Conservation (phyloP, 306 rosid species). For the Calophaca sinica region DNA sequence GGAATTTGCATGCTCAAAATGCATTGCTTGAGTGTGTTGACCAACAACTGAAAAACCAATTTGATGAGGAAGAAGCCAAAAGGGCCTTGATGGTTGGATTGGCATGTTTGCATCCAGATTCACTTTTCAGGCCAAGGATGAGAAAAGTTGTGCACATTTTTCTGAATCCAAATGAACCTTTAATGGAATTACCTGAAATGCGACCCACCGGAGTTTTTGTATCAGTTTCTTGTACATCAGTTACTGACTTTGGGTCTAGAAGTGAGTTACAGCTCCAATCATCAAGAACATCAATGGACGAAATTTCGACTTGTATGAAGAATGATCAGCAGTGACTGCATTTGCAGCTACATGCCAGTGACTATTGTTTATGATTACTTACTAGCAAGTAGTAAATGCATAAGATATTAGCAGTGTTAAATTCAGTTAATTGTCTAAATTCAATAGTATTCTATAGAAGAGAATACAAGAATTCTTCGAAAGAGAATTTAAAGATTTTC, state of each 20-base stretch:
- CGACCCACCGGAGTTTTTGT: constrained; percentile 54
- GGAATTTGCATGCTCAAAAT: constrained; percentile 53
- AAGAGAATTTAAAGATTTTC: neutral
- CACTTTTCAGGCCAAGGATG: constrained; percentile 55
- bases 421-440: neutral
- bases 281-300: constrained; percentile 16
- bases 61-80: constrained; percentile 56
- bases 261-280: neutral
- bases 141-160: constrained; percentile 63
- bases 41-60: constrained; percentile 33
- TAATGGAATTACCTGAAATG: constrained; percentile 52
- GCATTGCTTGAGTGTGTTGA: constrained; percentile 59
- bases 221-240: constrained; percentile 52
- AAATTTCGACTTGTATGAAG: constrained; percentile 3
- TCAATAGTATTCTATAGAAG: neutral
- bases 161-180: constrained; percentile 54
- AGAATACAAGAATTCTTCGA: neutral
- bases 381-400: neutral
- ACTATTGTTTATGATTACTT: neutral
- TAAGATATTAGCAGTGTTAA: neutral
- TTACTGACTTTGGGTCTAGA: constrained; percentile 42
- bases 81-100: constrained; percentile 63
- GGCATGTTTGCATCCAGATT: constrained; percentile 63
- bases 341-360: neutral
- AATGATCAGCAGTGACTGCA: constrained; percentile 15